Percentiles rank a stretch among this genome's conserved stretches.
phyloP scores from a whole-genome alignment of 1,139 yeast species.

The Meyerozyma carpophila region DNA sequence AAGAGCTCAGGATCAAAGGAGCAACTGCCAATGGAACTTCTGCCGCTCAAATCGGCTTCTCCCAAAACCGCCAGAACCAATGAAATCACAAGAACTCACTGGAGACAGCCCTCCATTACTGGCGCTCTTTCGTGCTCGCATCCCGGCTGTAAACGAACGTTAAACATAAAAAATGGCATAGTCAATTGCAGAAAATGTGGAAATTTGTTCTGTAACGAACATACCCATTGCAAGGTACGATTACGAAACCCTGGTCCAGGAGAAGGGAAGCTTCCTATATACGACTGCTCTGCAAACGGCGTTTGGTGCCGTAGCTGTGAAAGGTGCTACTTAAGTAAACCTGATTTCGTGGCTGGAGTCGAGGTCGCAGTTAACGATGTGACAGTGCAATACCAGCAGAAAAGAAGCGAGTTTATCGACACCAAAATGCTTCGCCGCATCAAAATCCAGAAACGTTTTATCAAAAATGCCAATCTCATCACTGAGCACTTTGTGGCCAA shows the following conservation, averaged over 20 bases:
- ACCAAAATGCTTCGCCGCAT: constrained; percentile 45
- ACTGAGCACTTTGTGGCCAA: constrained; percentile 12
- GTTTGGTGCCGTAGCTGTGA: constrained; percentile 69
- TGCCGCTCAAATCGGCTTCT: constrained; percentile 3
- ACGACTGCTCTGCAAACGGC: constrained; percentile 36
- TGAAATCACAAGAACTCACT: constrained; percentile 50
- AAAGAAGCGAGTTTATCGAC: constrained; percentile 38
- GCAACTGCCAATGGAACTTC: constrained; percentile 2
- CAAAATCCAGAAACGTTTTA: constrained; percentile 60
- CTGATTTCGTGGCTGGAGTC: constrained; percentile 46
- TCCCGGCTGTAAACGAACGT: constrained; percentile 29
- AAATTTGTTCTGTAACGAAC: constrained; percentile 58
- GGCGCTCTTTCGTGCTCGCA: constrained; percentile 28
- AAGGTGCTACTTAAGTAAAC: constrained; percentile 51
- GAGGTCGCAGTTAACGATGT: constrained; percentile 37
- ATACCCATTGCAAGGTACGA: constrained; percentile 51
- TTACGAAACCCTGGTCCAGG: constrained; percentile 27
- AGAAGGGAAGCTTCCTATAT: constrained; percentile 29
- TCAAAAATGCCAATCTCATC: constrained; percentile 32
- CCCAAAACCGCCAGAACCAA: constrained; percentile 1
- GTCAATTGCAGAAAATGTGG: constrained; percentile 75
- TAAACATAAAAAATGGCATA: constrained; percentile 46
- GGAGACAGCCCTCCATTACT: constrained; percentile 47
- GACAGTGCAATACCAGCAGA: constrained; percentile 34
- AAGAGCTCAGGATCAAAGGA: constrained; percentile 4